Conservation (phyloP, 1,139 yeast genomes). For the Wickerhamiella pararugosa region DNA sequence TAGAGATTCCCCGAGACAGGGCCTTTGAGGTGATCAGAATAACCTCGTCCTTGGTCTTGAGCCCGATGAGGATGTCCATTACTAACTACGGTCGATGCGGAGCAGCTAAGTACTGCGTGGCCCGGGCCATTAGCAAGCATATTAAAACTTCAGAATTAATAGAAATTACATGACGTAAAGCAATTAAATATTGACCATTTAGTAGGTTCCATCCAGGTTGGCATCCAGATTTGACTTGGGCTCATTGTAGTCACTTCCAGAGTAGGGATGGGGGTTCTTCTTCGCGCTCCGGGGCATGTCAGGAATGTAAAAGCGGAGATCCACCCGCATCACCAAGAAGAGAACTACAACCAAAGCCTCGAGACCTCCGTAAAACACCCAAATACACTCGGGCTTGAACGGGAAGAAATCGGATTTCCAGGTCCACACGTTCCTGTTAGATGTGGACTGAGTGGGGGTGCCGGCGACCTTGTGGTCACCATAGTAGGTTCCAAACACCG, state of each 20-base stretch:
- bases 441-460: slow-evolving; percentile 1
- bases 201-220: too few species aligned
- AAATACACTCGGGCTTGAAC: slow-evolving; percentile 44
- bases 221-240: slow-evolving; percentile 2
- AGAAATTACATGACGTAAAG: too few species aligned
- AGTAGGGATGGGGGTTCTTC: slow-evolving; percentile 10
- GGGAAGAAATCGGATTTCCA: slow-evolving; percentile 28
- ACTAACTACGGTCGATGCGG: background rate
- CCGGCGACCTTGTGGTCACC: slow-evolving; percentile 13
- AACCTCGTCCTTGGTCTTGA: slow-evolving; percentile 66
- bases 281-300: slow-evolving; percentile 33
- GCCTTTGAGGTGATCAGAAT: slow-evolving; percentile 88
- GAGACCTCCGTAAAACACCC: slow-evolving; percentile 49
- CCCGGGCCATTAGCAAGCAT: too few species aligned
- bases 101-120: too few species aligned
- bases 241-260: slow-evolving; percentile 9
- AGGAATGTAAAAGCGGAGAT: slow-evolving; percentile 66
- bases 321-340: slow-evolving; percentile 49
- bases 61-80: slow-evolving; percentile 87
- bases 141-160: too few species aligned
- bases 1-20: slow-evolving; percentile 83
- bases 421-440: slow-evolving; percentile 6
- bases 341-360: slow-evolving; percentile 43
- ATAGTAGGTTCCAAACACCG: slow-evolving; percentile 27
- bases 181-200: too few species aligned